These are phyloP conservation scores for Cucurbitaria berberidis DNA, from an alignment of 2,329 filamentous ascomycete genomes.

Conservation along the genomic window DNA sequence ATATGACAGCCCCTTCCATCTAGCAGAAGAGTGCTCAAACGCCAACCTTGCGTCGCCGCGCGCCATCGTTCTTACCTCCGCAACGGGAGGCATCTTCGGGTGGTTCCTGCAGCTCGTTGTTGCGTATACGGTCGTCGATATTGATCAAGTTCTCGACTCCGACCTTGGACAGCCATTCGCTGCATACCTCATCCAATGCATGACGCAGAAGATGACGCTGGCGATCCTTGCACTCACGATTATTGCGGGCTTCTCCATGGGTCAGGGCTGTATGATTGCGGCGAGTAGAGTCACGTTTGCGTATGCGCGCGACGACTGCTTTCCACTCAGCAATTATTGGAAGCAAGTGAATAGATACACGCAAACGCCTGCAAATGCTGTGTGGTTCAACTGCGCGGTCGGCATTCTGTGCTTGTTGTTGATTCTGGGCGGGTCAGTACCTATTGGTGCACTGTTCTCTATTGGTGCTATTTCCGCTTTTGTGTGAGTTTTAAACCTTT, in stretches of 20 bases:
- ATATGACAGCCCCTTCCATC: slow-evolving; percentile 73
- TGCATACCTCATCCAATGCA: slow-evolving; percentile 70
- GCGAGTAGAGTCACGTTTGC: slow-evolving; percentile 73
- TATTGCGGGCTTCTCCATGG: slow-evolving; percentile 73
- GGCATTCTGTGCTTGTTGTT: slow-evolving; percentile 67
- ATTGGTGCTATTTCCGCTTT: slow-evolving; percentile 74
- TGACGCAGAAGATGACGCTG: slow-evolving; percentile 65
- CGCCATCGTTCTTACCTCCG: slow-evolving; percentile 73
- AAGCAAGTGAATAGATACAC: slow-evolving; percentile 66
- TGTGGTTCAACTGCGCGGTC: slow-evolving; percentile 68
- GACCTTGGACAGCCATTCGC: slow-evolving; percentile 73
- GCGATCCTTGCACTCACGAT: slow-evolving; percentile 71
- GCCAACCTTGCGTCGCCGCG: slow-evolving; percentile 72
- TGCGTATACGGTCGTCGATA: slow-evolving; percentile 73
- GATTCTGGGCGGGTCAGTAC: slow-evolving; percentile 67
- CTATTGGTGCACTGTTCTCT: slow-evolving; percentile 72
- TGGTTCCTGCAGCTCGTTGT: slow-evolving; percentile 78
- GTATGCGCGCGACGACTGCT: slow-evolving; percentile 74
- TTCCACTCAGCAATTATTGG: slow-evolving; percentile 66
- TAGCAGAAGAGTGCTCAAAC: slow-evolving; percentile 78
- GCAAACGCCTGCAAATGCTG: slow-evolving; percentile 71
- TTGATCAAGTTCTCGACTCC: slow-evolving; percentile 63
- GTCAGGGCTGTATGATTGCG: slow-evolving; percentile 74
- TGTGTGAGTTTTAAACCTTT: slow-evolving; percentile 46
- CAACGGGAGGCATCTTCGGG: slow-evolving; percentile 69